Evolutionary conservation across 1,284 basidiomycete genomes (phyloP).

Genomic region (Fomes fomentarius): DNA sequence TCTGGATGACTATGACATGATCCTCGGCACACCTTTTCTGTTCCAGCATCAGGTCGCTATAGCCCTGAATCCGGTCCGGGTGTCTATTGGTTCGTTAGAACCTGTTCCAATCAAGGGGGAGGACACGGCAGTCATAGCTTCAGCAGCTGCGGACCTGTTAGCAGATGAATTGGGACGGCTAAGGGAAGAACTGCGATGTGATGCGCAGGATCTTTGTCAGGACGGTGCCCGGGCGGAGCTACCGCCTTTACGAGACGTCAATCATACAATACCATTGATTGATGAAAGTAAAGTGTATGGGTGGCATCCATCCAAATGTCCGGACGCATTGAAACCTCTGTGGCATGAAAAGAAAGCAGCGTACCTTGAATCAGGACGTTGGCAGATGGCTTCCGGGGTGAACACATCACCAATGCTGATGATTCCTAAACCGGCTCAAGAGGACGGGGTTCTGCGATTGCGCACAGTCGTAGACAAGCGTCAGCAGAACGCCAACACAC

Average conservation of each 20-base stretch:
- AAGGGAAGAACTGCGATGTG: slow-evolving; percentile 16
- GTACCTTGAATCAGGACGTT: slow-evolving; percentile 34
- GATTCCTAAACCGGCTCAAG: slow-evolving; percentile 29
- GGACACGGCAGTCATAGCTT: slow-evolving; percentile 10
- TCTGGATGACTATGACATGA: slow-evolving; percentile 21
- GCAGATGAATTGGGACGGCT: slow-evolving; percentile 22
- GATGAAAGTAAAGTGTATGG: slow-evolving; percentile 35
- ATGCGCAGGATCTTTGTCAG: slow-evolving; percentile 7
- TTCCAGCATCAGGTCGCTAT: slow-evolving; percentile 26
- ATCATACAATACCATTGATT: slow-evolving; percentile 42
- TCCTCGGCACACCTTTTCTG: slow-evolving; percentile 30
- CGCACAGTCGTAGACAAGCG: slow-evolving; percentile 37
- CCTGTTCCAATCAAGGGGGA: slow-evolving; percentile 22
- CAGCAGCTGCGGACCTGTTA: slow-evolving; percentile 17
- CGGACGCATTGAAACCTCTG: slow-evolving; percentile 14
- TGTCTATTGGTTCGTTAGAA: slow-evolving; percentile 19
- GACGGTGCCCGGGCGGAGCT: background rate
- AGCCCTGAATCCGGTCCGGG: slow-evolving; percentile 22
- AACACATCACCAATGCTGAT: slow-evolving; percentile 42
- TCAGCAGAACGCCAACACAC: slow-evolving; percentile 39
- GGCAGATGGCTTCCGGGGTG: slow-evolving; percentile 27
- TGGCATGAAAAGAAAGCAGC: slow-evolving; percentile 29
- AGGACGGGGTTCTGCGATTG: slow-evolving; percentile 22
- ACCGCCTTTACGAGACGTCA: slow-evolving; percentile 34
- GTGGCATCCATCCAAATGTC: slow-evolving; percentile 31